Evolutionary conservation across 2,329 filamentous ascomycete genomes (phyloP), one percentile per base, ranked within the genome.

Genomic region (Monosporascus ibericus): DNA sequence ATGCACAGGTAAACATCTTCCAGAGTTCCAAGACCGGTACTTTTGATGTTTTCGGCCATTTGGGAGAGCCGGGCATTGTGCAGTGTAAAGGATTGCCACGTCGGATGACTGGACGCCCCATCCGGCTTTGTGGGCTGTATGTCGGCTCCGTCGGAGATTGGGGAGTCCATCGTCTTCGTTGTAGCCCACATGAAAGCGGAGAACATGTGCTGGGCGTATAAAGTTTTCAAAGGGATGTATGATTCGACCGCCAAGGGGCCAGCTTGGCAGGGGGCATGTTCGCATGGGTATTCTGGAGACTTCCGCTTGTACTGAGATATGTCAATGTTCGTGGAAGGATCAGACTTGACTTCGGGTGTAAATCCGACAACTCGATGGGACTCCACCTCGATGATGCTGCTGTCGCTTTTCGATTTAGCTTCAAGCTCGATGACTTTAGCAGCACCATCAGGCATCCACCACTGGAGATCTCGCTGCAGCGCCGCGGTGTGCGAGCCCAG

Each of bases 181-280:
- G 54, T 39, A 6, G 63, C 52, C 44, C 60, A 60, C 60, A 68
- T 62, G 51, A 68, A 68, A 1, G 58, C 36, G 3, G 62, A 61
- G n/a, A 68, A 63, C 36, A 68, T 58, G 25, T 67, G 49, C 34
- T 64, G 60, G 4, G 63, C 57, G 39, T 57, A 63, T 4, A 63
- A 17, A 8, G 36, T 40, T 44, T 54, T 47, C 22, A 63, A 48
- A 4, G 56, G 22, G 34, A 25, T 44, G 17, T 8, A n/a, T 44
- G 18, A 20, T 9, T 44, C 39, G 39, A 22, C 39, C 5, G 22
- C 22, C 22, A 24, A 24, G 22, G 22, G 22, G 22, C 22, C 22
- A 24, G 22, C 4, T 24, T 5, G 3, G 22, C 22, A 24, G 22
- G 22, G 22, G 22, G 22, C 22, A 24, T 24, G 22, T 24, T 24